These are phyloP conservation scores for Leptographium flavum DNA, from an alignment of 2,329 filamentous ascomycete genomes.

Conservation along the genomic window DNA sequence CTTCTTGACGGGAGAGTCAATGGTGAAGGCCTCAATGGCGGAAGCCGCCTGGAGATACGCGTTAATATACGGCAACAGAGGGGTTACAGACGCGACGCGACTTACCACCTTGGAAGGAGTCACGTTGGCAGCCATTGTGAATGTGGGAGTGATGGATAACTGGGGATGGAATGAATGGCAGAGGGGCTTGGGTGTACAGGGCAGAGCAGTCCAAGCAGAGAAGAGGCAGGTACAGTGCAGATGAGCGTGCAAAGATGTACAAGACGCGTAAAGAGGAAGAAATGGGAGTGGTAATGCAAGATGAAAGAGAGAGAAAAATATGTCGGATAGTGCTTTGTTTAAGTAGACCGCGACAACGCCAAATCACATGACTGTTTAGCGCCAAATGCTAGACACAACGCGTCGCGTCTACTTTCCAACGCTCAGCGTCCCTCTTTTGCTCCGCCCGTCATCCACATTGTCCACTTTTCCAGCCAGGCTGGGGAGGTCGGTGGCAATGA, in stretches of 20 bases:
- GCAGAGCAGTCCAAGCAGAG: neutral
- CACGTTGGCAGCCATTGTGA: constrained; percentile 51
- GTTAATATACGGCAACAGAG: constrained; percentile 17
- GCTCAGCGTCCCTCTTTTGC: neutral
- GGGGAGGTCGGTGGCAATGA: neutral
- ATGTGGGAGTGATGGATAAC: constrained; percentile 3
- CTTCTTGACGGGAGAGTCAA: constrained; percentile 89
- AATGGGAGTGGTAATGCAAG: neutral
- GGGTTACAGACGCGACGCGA: constrained; percentile 12
- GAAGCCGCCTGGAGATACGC: constrained; percentile 54
- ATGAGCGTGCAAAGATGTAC: neutral
- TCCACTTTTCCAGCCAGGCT: neutral
- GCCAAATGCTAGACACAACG: constrained; percentile 7
- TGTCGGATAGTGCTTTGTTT: constrained; percentile 8
- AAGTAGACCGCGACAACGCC: constrained; percentile 12
- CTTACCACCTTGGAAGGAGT: constrained; percentile 20
- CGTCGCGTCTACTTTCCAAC: constrained; percentile 8
- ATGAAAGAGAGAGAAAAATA: constrained; percentile 5
- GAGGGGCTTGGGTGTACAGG: neutral
- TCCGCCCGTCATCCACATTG: neutral
- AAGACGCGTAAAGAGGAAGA: constrained; percentile 5
- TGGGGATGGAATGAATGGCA: neutral
- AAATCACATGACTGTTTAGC: constrained; percentile 10
- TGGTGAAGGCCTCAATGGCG: constrained; percentile 77
- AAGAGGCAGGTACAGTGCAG: neutral